Evolutionary conservation across 176 grass and related monocot genomes (phyloP), one percentile per base, ranked within the genome.

Genomic region (Stipa capillata): DNA sequence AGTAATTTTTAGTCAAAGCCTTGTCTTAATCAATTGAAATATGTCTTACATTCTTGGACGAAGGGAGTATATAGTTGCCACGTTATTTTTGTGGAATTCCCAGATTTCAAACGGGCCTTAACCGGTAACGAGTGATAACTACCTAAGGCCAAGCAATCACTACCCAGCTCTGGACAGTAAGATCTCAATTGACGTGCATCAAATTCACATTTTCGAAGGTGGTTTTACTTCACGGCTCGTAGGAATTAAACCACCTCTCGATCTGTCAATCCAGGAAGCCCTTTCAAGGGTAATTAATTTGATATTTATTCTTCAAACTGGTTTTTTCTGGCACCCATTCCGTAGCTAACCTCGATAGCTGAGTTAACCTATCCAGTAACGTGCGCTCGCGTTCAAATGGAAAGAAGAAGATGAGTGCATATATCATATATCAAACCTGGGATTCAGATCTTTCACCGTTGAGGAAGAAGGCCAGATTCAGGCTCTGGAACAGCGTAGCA

Each of bases 401-500:
- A 29, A 88, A 29, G 40, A 34, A 43, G 63, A 28, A 54, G 73
- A 58, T 29, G 21, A 41, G 52, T 16, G 39, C 12, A n/a, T n/a
- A n/a, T n/a, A 68, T 68, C 32, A 51, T 29, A 50, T n/a, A 60
- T 34, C 25, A 24, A 79, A 69, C 68, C 69, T 54, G 42, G n/a
- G 69, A 80, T 34, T 34, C 43, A 61, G 50, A 88, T 69, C 42
- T 88, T 88, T 84, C 81, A 69, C 69, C 63, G 15, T 62, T 36
- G 25, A 68, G 69, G 81, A 80, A 75, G 76, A 69, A 80, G 18
- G 17, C 32, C 25, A 23, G 52, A 79, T 84, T 68, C 60, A 33
- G 59, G 31, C 17, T 50, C 56, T 53, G 24, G 36, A 79, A 40
- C 42, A 28, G 54, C 31, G 1, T 51, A 31, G 41, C 81, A 52